phyloP scores from a whole-genome alignment of 1,139 yeast genomes.

The Hyphopichia burtonii region DNA sequence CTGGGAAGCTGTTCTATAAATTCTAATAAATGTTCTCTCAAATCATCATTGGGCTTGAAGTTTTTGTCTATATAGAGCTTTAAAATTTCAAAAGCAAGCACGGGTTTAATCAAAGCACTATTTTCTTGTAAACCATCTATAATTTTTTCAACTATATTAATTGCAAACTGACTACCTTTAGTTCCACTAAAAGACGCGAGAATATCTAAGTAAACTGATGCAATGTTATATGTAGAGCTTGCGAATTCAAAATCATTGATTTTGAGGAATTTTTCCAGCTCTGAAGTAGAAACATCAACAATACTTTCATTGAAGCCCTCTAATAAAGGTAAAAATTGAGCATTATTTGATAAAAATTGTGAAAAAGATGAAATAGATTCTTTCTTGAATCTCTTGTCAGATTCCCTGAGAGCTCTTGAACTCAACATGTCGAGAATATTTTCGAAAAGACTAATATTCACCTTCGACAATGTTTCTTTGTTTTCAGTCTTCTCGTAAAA shows the following conservation, averaged over 20 bases:
- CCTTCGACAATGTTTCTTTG: neutral
- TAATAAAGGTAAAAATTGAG: neutral
- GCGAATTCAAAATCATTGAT: neutral
- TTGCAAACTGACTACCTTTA: constrained; percentile 10
- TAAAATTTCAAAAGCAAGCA: constrained; percentile 11
- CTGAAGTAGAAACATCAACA: neutral
- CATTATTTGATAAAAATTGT: neutral
- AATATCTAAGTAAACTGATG: neutral
- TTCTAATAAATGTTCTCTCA: neutral
- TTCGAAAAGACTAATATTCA: neutral
- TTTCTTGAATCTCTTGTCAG: neutral
- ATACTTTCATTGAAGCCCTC: neutral
- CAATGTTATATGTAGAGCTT: neutral
- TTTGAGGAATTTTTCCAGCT: neutral
- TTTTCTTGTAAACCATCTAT: constrained; percentile 21
- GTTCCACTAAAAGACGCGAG: neutral
- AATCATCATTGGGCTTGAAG: neutral
- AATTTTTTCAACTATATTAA: constrained; percentile 20
- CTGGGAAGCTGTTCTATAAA: constrained; percentile 23
- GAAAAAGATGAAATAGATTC: neutral
- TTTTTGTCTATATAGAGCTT: neutral
- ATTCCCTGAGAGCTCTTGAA: neutral
- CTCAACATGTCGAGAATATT: neutral
- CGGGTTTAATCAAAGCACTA: constrained; percentile 11
- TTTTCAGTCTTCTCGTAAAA: constrained; percentile 7